phyloP scores from a whole-genome alignment of 371 early-diverging fungal species.

The Syncephalastrum racemosum region DNA sequence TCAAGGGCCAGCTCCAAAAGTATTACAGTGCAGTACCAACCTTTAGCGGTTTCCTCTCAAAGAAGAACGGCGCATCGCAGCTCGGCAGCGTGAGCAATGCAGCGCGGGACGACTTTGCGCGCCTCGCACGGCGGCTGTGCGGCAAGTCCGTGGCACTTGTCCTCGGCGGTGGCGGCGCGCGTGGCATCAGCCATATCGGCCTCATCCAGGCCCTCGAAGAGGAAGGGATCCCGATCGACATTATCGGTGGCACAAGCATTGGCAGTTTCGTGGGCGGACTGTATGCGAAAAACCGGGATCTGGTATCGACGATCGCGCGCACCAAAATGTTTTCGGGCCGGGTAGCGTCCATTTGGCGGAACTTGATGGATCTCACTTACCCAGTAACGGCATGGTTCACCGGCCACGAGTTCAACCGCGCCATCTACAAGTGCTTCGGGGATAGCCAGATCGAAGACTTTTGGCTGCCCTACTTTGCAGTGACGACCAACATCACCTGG shows the following conservation, averaged over 20 bases:
- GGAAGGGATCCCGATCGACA: conserved; percentile 98
- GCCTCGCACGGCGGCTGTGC: conserved; percentile 92
- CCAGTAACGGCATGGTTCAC: conserved; percentile 93
- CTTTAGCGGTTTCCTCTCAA: conserved; percentile 32
- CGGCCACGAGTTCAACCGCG: conserved; percentile 94
- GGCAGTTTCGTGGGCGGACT: conserved; percentile 97
- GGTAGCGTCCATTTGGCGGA: conserved; percentile 86
- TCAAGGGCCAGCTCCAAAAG: conserved; percentile 70
- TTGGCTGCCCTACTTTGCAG: conserved; percentile 97
- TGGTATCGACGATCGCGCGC: conserved; percentile 83
- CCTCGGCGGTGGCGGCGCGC: conserved; percentile 99
- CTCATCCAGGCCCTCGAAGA: conserved; percentile 97
- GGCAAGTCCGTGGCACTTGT: conserved; percentile 97
- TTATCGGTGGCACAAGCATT: conserved; percentile 98
- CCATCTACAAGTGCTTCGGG: conserved; percentile 91
- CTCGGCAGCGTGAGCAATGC: conserved; percentile 28
- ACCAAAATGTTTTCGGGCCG: conserved; percentile 85
- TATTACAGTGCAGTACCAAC: conserved; percentile 58
- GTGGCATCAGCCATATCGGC: conserved; percentile 97
- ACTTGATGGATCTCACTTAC: conserved; percentile 94
- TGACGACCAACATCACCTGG: conserved; percentile 96
- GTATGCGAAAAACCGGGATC: conserved; percentile 90
- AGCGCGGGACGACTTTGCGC: conserved; percentile 67
- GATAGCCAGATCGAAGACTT: conserved; percentile 97
- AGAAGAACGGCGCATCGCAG: conserved; percentile 24